Conservation (phyloP, 176 grass and related monocot genomes). For the Alopecurus myosuroides region DNA sequence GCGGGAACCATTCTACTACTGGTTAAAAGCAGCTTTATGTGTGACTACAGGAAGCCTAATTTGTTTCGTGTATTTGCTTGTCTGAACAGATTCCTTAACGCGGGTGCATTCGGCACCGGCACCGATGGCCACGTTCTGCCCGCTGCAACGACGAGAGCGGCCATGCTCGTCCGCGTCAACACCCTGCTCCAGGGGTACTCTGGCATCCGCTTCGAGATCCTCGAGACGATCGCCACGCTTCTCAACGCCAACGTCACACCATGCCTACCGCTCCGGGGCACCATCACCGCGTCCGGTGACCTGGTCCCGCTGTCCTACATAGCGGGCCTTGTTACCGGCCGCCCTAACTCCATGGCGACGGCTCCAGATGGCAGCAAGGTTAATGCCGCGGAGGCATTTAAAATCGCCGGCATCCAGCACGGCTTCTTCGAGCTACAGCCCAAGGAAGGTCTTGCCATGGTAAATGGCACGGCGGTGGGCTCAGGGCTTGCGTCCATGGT, state of each 20-base stretch:
- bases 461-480: constrained; percentile 54
- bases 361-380: constrained; percentile 32
- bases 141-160: constrained; percentile 36
- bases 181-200: constrained; percentile 86
- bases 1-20: no score
- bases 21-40: no score
- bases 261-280: constrained; percentile 75
- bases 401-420: constrained; percentile 39
- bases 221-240: constrained; percentile 58
- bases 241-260: constrained; percentile 79
- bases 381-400: constrained; percentile 45
- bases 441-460: constrained; percentile 81
- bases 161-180: constrained; percentile 86
- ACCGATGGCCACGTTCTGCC: constrained; percentile 66
- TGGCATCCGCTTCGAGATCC: constrained; percentile 81
- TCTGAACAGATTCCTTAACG: constrained; percentile 40
- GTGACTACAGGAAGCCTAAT: no score
- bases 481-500: neutral
- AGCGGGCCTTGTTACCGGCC: constrained; percentile 59
- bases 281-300: constrained; percentile 74
- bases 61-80: no score
- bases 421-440: constrained; percentile 73
- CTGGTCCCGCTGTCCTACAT: constrained; percentile 85
- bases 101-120: constrained; percentile 48
- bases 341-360: constrained; percentile 36